Evolutionary conservation across 73 alveolate genomes (phyloP).

Genomic region (Paramecium sexaurelia): DNA sequence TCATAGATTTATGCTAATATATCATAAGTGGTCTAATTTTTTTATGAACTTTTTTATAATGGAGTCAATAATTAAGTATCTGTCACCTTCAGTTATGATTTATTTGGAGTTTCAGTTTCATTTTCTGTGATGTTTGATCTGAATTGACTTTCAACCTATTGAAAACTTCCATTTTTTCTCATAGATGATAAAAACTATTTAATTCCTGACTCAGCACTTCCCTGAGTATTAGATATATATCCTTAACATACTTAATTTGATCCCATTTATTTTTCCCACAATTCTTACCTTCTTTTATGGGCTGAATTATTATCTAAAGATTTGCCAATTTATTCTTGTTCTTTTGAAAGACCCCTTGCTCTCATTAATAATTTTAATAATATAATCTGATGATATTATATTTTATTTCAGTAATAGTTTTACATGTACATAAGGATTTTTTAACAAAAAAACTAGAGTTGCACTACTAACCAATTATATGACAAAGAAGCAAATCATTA

Average conservation of each 20-base stretch:
- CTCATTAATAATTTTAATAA: constrained; percentile 31
- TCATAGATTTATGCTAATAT: neutral
- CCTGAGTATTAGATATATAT: neutral
- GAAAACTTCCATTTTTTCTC: constrained; percentile 53
- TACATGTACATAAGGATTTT: too few species aligned
- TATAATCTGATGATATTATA: neutral
- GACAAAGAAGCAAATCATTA: too few species aligned
- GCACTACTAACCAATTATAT: too few species aligned
- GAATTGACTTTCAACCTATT: neutral
- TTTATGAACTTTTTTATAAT: neutral
- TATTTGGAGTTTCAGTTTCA: constrained; percentile 18
- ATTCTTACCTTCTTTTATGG: neutral
- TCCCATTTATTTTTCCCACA: neutral
- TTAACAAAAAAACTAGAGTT: too few species aligned
- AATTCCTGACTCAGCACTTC: constrained; percentile 32
- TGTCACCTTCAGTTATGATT: neutral
- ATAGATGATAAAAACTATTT: constrained; percentile 26
- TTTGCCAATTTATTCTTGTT: neutral
- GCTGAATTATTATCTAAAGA: neutral
- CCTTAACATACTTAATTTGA: neutral
- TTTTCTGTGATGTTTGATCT: neutral
- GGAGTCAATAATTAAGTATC: constrained; percentile 4
- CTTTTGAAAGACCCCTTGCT: neutral
- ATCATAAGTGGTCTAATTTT: constrained; percentile 50
- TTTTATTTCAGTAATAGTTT: neutral